Conservation (phyloP, 768 basidiomycete species). For the Dictyophora rubrovolvata region DNA sequence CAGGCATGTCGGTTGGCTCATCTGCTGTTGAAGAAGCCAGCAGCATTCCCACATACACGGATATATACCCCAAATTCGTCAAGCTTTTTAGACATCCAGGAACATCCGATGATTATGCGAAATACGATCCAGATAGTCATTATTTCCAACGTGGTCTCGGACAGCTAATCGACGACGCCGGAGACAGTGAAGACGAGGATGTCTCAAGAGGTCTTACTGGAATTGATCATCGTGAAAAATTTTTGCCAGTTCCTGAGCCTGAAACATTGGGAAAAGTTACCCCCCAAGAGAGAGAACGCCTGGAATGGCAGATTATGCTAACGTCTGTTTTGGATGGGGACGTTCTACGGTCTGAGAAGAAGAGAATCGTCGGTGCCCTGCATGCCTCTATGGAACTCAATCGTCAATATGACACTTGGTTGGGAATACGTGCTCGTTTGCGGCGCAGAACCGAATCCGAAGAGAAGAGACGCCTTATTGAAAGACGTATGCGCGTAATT, state of each 20-base stretch:
- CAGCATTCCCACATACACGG: constrained; percentile 32
- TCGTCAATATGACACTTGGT: constrained; percentile 68
- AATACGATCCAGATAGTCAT: constrained; percentile 75
- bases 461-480: constrained; percentile 73
- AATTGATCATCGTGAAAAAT: constrained; percentile 33
- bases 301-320: constrained; percentile 96
- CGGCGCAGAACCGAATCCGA: constrained; percentile 72
- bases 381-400: constrained; percentile 57
- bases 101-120: constrained; percentile 55
- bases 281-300: constrained; percentile 63
- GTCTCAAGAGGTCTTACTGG: constrained; percentile 27
- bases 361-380: constrained; percentile 75
- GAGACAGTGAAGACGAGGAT: constrained; percentile 72
- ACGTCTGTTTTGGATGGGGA: constrained; percentile 90
- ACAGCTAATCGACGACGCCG: constrained; percentile 56
- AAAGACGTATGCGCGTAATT: constrained; percentile 69
- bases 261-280: constrained; percentile 61
- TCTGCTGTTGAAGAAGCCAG: not conserved
- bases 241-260: constrained; percentile 46
- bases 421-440: constrained; percentile 81
- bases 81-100: constrained; percentile 57
- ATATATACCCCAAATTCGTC: constrained; percentile 74
- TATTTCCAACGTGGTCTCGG: constrained; percentile 66
- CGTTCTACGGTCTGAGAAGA: constrained; percentile 91
- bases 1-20: constrained; percentile 20